Evolutionary conservation across 352 stramenopile genomes (phyloP).

Genomic region (Globisporangium uncinulatum): DNA sequence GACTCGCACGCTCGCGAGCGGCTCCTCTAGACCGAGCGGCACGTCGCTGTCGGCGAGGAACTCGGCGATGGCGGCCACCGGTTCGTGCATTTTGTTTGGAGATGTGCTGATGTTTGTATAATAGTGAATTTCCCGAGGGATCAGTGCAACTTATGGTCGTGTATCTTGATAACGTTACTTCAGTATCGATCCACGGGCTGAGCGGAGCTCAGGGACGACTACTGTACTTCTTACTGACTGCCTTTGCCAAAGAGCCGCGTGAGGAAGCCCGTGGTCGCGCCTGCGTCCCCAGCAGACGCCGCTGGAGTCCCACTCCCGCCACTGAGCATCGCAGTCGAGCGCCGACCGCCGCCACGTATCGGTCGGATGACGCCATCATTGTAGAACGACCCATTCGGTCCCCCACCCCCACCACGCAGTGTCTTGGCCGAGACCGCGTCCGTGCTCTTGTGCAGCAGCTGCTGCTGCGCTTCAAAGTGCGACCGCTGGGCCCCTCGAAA

Average conservation of each 20-base stretch:
- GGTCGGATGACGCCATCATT: constrained; percentile 62
- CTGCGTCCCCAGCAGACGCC: constrained; percentile 7
- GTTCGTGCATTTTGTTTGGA: no score
- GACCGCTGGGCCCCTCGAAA: constrained; percentile 73
- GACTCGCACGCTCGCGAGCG: constrained; percentile 61
- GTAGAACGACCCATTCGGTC: constrained; percentile 40
- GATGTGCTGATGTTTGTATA: no score
- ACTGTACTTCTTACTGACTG: neutral
- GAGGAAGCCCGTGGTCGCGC: constrained; percentile 35
- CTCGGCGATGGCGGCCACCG: no score
- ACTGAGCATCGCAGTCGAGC: constrained; percentile 35
- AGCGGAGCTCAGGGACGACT: no score
- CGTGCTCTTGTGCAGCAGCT: constrained; percentile 39
- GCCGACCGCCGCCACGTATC: constrained; percentile 63
- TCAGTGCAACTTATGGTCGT: no score
- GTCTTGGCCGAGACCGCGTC: constrained; percentile 52
- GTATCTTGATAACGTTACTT: no score
- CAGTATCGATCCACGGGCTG: no score
- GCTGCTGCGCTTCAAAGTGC: constrained; percentile 66
- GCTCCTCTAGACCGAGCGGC: neutral
- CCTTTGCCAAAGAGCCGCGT: constrained; percentile 49
- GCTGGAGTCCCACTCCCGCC: constrained; percentile 15
- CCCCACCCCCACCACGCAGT: constrained; percentile 31
- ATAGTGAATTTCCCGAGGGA: no score
- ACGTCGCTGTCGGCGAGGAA: neutral